Evolutionary conservation across 2,329 filamentous ascomycete species (phyloP).

Genomic region (Cryphonectria naterciae): DNA sequence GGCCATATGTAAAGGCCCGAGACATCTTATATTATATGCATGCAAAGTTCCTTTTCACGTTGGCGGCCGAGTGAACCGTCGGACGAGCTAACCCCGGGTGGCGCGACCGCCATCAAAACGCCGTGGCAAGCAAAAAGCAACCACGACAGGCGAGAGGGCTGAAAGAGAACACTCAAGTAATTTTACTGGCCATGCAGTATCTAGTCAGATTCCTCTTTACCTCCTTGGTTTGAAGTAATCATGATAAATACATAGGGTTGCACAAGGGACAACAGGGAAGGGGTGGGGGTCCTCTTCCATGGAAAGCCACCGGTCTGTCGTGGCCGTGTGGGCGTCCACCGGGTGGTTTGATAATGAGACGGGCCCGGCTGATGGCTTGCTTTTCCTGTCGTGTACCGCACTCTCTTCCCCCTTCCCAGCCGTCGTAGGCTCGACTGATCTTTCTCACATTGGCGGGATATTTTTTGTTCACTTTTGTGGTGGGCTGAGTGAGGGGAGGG

Average conservation of each 20-base stretch:
- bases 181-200: neutral
- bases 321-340: neutral
- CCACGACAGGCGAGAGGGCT: neutral
- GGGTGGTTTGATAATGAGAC: slow-evolving; percentile 4
- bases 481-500: neutral
- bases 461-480: neutral
- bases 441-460: neutral
- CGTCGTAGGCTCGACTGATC: neutral
- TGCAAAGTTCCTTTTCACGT: neutral
- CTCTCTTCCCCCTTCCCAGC: neutral
- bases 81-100: neutral
- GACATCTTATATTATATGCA: neutral
- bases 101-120: neutral
- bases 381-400: neutral
- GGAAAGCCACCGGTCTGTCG: neutral
- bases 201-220: neutral
- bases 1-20: slow-evolving; percentile 3
- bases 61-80: neutral
- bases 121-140: neutral
- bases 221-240: no score
- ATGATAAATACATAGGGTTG: neutral
- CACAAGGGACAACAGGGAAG: neutral
- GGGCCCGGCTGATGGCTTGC: neutral
- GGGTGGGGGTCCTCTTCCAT: neutral
- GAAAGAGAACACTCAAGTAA: neutral